Conservation (phyloP, 331 rosid species). For the Quercus tomentella region DNA sequence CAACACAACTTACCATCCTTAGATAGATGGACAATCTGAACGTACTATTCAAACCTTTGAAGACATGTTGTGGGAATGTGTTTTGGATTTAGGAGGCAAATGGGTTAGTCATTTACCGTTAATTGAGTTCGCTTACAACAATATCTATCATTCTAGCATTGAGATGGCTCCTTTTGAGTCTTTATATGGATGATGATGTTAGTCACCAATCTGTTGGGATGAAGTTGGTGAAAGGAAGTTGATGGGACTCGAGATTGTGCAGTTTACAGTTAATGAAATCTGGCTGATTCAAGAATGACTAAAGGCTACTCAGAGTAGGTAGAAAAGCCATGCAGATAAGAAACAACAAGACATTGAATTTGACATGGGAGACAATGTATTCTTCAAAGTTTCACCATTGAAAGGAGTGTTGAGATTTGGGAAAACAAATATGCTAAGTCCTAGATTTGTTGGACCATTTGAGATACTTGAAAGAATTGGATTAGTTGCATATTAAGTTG, state of each 20-base stretch:
- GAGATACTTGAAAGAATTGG: neutral
- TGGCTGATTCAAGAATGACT: too few relatives aligned
- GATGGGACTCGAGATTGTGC: neutral
- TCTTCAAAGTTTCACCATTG: neutral
- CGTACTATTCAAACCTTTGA: neutral
- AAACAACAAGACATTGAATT: neutral
- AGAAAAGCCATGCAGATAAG: neutral
- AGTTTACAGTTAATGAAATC: neutral
- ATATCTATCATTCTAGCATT: neutral
- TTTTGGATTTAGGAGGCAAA: neutral
- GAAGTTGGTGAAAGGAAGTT: neutral
- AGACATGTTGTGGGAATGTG: neutral
- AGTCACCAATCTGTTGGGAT: neutral
- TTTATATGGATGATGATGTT: neutral
- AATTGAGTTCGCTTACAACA: neutral
- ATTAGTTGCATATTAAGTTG: neutral
- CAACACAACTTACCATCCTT: neutral
- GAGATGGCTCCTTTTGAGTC: neutral
- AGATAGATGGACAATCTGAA: neutral
- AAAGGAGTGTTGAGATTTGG: neutral
- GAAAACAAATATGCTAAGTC: neutral
- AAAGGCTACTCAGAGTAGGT: too few relatives aligned
- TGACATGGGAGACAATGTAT: neutral
- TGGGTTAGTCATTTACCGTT: neutral
- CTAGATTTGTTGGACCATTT: neutral